Percentiles rank a stretch among this genome's conserved stretches.
phyloP scores from a whole-genome alignment of 805 yeast species.

The Candida quercuum region DNA sequence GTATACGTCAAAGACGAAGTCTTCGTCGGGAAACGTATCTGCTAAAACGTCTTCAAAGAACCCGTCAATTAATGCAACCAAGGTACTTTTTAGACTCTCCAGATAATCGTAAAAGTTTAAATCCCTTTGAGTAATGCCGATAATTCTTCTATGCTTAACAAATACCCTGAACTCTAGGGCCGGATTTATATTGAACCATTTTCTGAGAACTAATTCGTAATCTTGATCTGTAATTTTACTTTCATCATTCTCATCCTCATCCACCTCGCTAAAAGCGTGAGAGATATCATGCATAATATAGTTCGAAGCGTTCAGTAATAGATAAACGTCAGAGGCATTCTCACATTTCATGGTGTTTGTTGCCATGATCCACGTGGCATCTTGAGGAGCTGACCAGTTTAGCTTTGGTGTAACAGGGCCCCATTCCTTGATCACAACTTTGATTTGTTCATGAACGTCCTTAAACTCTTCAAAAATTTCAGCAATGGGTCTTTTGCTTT shows the following conservation, averaged over 20 bases:
- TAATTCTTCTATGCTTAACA: conserved; percentile 53
- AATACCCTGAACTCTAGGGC: conserved; percentile 90
- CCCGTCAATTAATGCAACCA: conserved; percentile 42
- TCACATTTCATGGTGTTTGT: conserved; percentile 71
- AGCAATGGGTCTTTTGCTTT: conserved; percentile 9
- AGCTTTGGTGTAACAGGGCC: conserved; percentile 79
- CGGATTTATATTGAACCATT: conserved; percentile 83
- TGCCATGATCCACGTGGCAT: conserved; percentile 87
- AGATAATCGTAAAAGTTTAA: conserved; percentile 76
- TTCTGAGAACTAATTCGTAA: conserved; percentile 67
- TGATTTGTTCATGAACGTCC: conserved; percentile 53
- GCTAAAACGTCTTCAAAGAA: conserved; percentile 48
- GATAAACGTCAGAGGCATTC: conserved; percentile 67
- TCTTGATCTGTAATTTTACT: conserved; percentile 22
- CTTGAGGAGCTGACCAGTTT: conserved; percentile 97
- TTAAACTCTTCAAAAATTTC: conserved; percentile 39
- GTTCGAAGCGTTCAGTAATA: conserved; percentile 80
- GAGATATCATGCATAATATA: conserved; percentile 82
- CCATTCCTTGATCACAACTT: conserved; percentile 37
- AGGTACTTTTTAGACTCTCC: conserved; percentile 39
- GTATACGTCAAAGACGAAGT: conserved; percentile 75
- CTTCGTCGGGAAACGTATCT: conserved; percentile 45
- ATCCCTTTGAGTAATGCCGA: conserved; percentile 84
- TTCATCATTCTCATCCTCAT: conserved; percentile 26
- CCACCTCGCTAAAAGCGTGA: conserved; percentile 54